Evolutionary conservation across 2,329 filamentous ascomycete species (phyloP), one percentile per base, ranked within the genome.

Genomic region (Akanthomyces muscarius): DNA sequence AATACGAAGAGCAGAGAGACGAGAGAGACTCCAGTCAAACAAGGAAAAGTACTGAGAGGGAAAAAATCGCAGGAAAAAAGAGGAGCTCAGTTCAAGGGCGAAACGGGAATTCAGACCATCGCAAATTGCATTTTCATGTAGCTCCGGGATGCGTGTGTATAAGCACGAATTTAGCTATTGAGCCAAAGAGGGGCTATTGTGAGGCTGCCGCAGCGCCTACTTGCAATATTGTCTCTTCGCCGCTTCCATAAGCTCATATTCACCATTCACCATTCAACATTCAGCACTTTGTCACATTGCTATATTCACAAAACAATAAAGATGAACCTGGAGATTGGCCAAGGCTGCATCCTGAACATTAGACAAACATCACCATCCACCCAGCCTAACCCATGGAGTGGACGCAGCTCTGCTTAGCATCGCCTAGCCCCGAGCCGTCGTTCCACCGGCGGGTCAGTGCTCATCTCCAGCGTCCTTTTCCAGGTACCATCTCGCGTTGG

Each of bases 111-210:
- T 30, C 16, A 48, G 51, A 55, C 51, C 41, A 21, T 54, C 59
- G 59, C 59, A 61, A 61, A 54, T 61, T 61, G 42, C 48, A 52
- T 38, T 45, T 10, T 53, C 41, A 61, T 53, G 56, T 38, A 47
- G 45, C 33, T 50, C 54, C n/a, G 11, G 54, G 54, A 57, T 36
- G n/a, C 28, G 21, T 47, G 54, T 11, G 33, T 47, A 57, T 25
- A 57, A 47, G n/a, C n/a, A 58, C 28, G 30, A n/a, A 41, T 10
- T 18, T n/a, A 18, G 7, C 44, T 51, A 42, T 51, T 30, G 56
- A 25, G 14, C 8, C 30, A 50, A 48, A 38, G 55, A 44, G 54
- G 23, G 41, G 7, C 25, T 41, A 56, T 45, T 56, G 51, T 25
- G n/a, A 42, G 50, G 45, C 50, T 36, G 50, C 30, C n/a, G 7